Evolutionary conservation across 192 early-diverging fungal genomes (phyloP).

Genomic region (Pecoramyces ruminantium): DNA sequence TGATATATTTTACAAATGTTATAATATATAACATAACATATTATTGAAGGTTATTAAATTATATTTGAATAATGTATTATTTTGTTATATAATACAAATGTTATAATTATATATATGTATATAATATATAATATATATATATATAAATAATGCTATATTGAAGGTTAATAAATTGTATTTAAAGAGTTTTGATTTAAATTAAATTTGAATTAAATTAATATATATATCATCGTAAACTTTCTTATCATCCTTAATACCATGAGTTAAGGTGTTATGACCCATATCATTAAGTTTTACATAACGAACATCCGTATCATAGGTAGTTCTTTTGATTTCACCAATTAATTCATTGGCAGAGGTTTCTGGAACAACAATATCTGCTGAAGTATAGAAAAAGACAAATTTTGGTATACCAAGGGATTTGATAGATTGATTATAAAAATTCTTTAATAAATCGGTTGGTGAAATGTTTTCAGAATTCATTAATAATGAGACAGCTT

Average conservation of each 20-base stretch:
- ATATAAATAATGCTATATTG: too few relatives aligned
- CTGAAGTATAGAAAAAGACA: neutral
- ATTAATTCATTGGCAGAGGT: neutral
- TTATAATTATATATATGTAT: too few relatives aligned
- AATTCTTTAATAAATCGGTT: neutral
- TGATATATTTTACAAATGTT: too few relatives aligned
- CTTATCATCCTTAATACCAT: neutral
- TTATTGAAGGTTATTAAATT: too few relatives aligned
- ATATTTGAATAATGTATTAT: too few relatives aligned
- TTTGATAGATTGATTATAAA: neutral
- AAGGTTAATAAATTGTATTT: too few relatives aligned
- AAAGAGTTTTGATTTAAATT: too few relatives aligned
- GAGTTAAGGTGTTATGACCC: neutral
- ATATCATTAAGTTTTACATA: neutral
- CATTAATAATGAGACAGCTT: neutral
- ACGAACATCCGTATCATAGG: neutral
- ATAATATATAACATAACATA: too few relatives aligned
- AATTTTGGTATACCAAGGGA: neutral
- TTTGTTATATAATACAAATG: too few relatives aligned
- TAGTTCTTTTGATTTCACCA: neutral
- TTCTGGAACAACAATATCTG: neutral
- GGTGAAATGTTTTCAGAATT: neutral
- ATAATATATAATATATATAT: too few relatives aligned
- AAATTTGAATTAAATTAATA: neutral
- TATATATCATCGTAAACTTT: neutral